Conservation (phyloP, 495 filamentous ascomycete genomes). For the Trichocladium uniseriatum region DNA sequence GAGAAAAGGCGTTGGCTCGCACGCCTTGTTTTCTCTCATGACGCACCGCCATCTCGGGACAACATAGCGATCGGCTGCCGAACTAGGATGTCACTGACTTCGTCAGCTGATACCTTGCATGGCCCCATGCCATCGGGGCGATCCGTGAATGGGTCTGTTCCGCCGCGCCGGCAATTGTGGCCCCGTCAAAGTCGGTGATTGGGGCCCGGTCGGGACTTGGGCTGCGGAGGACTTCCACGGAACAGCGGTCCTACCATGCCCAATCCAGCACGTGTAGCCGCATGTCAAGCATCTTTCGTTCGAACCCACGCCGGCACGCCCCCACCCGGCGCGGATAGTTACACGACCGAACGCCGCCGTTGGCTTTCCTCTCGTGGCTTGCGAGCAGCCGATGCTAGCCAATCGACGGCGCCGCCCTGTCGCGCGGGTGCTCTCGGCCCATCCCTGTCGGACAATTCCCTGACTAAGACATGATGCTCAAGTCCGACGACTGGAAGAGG, state of each 20-base stretch:
- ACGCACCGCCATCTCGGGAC: conserved; percentile 3
- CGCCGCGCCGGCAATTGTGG: not conserved
- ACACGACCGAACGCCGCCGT: conserved; percentile 3
- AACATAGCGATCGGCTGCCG: not conserved
- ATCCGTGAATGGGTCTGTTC: conserved; percentile 18
- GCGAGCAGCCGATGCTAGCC: conserved; percentile 3
- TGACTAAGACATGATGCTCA: not conserved
- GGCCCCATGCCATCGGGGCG: conserved; percentile 3
- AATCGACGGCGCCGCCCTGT: conserved; percentile 9
- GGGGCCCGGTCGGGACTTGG: too few species aligned
- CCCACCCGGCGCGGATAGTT: too few species aligned
- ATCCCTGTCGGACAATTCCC: conserved; percentile 4
- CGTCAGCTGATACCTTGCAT: conserved; percentile 29
- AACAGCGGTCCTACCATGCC: too few species aligned
- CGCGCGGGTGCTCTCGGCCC: not conserved
- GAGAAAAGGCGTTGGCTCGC: too few species aligned
- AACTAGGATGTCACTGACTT: conserved; percentile 8
- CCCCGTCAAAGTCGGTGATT: too few species aligned
- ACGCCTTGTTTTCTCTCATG: conserved; percentile 2
- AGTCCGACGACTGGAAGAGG: conserved; percentile 5
- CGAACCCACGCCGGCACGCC: too few species aligned
- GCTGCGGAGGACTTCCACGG: too few species aligned
- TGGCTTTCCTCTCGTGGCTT: not conserved
- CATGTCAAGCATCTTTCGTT: not conserved
- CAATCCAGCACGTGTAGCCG: not conserved